These are phyloP conservation scores for Candida krabiensis DNA, from an alignment of 805 yeast genomes.

Conservation along the genomic window DNA sequence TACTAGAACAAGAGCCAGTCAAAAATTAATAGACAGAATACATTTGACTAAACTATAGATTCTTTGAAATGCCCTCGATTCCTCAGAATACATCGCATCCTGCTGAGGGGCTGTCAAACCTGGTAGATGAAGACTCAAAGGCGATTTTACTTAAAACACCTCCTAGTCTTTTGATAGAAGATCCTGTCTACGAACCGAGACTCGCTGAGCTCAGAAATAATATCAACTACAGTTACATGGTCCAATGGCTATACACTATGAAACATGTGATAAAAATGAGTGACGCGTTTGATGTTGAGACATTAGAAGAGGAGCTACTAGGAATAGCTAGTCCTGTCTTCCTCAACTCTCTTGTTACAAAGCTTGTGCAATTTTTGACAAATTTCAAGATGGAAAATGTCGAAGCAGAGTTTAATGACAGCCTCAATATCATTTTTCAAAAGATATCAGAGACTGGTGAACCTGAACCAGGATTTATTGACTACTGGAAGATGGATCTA, in stretches of 20 bases:
- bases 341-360: conserved; percentile 44
- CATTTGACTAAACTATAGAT: too few species aligned
- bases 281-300: conserved; percentile 57
- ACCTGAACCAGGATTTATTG: conserved; percentile 12
- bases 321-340: conserved; percentile 41
- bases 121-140: conserved; percentile 37
- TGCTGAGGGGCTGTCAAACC: conserved; percentile 28
- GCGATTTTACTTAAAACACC: conserved; percentile 41
- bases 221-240: conserved; percentile 38
- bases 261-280: conserved; percentile 51
- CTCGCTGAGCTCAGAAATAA: conserved; percentile 36
- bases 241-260: conserved; percentile 58
- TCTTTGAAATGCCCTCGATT: conserved; percentile 7
- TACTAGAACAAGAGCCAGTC: too few species aligned
- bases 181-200: conserved; percentile 31
- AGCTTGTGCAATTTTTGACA: conserved; percentile 41
- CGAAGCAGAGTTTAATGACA: conserved; percentile 31
- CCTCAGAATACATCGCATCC: conserved; percentile 26
- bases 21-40: too few species aligned
- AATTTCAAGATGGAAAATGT: conserved; percentile 33
- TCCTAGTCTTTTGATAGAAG: conserved; percentile 36
- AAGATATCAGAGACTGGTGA: conserved; percentile 7
- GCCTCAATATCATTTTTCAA: conserved; percentile 14
- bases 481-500: conserved; percentile 34
- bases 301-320: conserved; percentile 61